phyloP scores from a whole-genome alignment of 164 flowering plant species.

The Annona squamosa region DNA sequence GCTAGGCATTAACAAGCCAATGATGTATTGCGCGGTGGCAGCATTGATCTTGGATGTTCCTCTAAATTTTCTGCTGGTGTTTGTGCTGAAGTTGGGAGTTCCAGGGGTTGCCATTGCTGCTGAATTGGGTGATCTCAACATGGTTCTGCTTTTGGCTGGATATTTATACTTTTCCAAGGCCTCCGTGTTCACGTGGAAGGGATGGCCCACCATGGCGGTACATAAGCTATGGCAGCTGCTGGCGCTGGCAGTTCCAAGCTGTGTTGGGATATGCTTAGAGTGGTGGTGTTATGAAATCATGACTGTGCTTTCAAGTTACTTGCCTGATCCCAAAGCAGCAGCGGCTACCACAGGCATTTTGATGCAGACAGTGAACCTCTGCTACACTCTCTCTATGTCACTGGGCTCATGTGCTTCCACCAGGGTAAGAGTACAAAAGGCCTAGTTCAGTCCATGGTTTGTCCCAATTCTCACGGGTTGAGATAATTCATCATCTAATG shows the following conservation, averaged over 20 bases:
- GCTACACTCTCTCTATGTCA: conserved; percentile 90
- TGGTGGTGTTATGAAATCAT: conserved; percentile 13
- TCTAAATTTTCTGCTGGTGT: conserved; percentile 41
- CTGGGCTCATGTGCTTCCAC: conserved; percentile 83
- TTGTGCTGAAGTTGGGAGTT: conserved; percentile 48
- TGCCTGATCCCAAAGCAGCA: background rate
- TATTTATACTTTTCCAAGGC: conserved; percentile 38
- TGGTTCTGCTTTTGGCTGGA: conserved; percentile 57
- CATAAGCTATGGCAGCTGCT: conserved; percentile 32
- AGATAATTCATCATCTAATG: no score
- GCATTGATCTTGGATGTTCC: conserved; percentile 73
- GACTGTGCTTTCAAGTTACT: conserved; percentile 3
- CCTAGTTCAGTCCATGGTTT: background rate
- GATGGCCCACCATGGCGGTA: conserved; percentile 15
- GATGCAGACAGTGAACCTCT: conserved; percentile 33
- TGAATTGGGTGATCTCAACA: conserved; percentile 63
- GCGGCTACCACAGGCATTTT: conserved; percentile 7
- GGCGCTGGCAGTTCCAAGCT: conserved; percentile 3
- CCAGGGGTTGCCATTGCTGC: conserved; percentile 73
- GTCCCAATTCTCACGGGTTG: no score
- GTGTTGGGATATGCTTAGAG: conserved; percentile 5
- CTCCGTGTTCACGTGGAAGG: conserved; percentile 34
- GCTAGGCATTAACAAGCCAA: conserved; percentile 63
- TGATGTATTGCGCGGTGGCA: conserved; percentile 65
- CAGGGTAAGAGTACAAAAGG: conserved; percentile 34